These are phyloP conservation scores for Populus trichocarpa DNA, from an alignment of 441 rosid species.

Conservation along the genomic window DNA sequence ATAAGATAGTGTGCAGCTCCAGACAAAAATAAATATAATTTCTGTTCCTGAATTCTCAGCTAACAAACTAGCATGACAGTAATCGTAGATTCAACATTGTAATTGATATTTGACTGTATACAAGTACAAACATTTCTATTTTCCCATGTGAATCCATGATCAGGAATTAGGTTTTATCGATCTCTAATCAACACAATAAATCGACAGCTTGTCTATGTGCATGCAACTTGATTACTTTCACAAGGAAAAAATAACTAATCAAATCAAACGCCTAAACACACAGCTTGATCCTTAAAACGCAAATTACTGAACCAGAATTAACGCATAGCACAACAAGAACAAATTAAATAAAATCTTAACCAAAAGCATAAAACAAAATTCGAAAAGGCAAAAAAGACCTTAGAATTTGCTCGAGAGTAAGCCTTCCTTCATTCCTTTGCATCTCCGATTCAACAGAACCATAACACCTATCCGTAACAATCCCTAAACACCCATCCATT, in stretches of 20 bases:
- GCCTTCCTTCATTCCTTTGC: slow-evolving; percentile 89
- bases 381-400: slow-evolving; percentile 40
- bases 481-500: slow-evolving; percentile 59
- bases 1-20: neutral
- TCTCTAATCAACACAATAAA: neutral
- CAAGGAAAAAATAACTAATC: neutral
- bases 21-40: no score
- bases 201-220: neutral
- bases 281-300: neutral
- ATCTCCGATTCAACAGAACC: slow-evolving; percentile 94
- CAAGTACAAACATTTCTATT: no score
- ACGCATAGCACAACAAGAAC: neutral
- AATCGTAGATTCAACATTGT: no score
- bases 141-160: no score
- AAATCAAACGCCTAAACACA: neutral
- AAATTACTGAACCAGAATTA: neutral
- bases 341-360: neutral
- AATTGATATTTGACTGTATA: no score
- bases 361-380: neutral
- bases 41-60: no score
- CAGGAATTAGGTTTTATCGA: neutral
- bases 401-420: slow-evolving; percentile 89
- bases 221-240: neutral
- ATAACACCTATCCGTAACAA: slow-evolving; percentile 78
- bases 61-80: no score